Evolutionary conservation across 2,329 filamentous ascomycete species (phyloP).

Genomic region (Dactylonectria estremocensis): DNA sequence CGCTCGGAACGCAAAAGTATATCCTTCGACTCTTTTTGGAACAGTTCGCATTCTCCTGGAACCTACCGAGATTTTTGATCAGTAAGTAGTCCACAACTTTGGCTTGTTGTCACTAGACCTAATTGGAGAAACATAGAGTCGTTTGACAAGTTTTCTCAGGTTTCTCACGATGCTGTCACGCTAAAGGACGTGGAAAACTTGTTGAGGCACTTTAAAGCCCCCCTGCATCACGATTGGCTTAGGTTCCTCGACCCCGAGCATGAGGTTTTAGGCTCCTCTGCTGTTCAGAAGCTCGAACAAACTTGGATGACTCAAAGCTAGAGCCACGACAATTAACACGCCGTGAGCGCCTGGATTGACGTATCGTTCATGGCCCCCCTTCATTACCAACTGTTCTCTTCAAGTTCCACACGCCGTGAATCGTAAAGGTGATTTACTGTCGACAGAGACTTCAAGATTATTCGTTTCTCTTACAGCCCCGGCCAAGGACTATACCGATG

Average conservation of each 20-base stretch:
- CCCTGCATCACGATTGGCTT: background rate
- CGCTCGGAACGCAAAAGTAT: slow-evolving; percentile 2
- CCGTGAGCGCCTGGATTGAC: slow-evolving; percentile 1
- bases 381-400: slow-evolving; percentile 1
- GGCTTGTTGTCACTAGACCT: slow-evolving; percentile 1
- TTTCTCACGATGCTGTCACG: slow-evolving; percentile 1
- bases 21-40: slow-evolving; percentile 4
- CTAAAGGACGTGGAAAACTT: slow-evolving; percentile 4
- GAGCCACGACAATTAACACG: background rate
- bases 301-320: slow-evolving; percentile 1
- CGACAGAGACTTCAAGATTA: background rate
- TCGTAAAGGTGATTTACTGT: background rate
- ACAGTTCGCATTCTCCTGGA: slow-evolving; percentile 2
- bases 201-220: slow-evolving; percentile 2
- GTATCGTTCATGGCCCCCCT: slow-evolving; percentile 1
- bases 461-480: slow-evolving; percentile 1
- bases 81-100: slow-evolving; percentile 2
- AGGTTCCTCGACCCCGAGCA: slow-evolving; percentile 1
- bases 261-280: slow-evolving; percentile 2
- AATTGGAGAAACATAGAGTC: slow-evolving; percentile 2
- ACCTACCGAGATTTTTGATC: slow-evolving; percentile 2
- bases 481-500: background rate
- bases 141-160: background rate
- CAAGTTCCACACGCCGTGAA: slow-evolving; percentile 2
- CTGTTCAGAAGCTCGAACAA: background rate